phyloP scores from a whole-genome alignment of 768 basidiomycete species.

The Kwoniella sp. region DNA sequence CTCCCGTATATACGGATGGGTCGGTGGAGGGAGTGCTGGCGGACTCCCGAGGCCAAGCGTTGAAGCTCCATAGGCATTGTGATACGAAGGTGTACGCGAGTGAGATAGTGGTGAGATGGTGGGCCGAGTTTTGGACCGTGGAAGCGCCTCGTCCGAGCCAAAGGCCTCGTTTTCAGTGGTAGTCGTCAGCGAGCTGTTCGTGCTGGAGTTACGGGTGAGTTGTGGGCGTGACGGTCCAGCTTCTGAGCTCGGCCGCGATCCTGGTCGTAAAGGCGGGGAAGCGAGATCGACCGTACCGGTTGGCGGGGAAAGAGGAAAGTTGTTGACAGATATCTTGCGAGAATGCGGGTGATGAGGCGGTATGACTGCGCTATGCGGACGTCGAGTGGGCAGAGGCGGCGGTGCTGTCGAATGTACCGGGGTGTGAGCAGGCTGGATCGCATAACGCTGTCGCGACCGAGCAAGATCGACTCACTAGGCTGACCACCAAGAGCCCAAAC shows the following conservation, averaged over 20 bases:
- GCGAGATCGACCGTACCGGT: conserved; percentile 15
- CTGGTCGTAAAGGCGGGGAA: conserved; percentile 4
- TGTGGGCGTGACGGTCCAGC: conserved; percentile 7
- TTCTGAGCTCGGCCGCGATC: neutral
- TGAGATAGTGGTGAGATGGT: conserved; percentile 11
- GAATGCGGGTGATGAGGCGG: conserved; percentile 48
- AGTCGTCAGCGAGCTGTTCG: conserved; percentile 1
- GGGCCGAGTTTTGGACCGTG: conserved; percentile 6
- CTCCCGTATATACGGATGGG: conserved; percentile 32
- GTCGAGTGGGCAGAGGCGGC: conserved; percentile 33
- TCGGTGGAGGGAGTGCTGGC: conserved; percentile 22
- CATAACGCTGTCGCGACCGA: neutral
- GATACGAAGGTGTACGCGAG: conserved; percentile 25
- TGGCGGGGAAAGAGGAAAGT: conserved; percentile 7
- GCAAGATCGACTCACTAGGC: conserved; percentile 15
- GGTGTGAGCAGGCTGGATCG: neutral
- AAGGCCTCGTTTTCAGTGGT: conserved; percentile 4
- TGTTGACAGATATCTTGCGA: conserved; percentile 42
- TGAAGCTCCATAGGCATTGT: conserved; percentile 30
- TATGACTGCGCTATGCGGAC: conserved; percentile 22
- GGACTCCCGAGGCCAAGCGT: conserved; percentile 12
- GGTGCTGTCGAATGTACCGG: conserved; percentile 11
- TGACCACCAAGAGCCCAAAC: conserved; percentile 40
- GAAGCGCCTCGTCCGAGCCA: conserved; percentile 9
- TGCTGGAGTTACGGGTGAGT: neutral